A percentile compares a stretch with the other conserved stretches of the same genome.
Conservation (phyloP, 768 basidiomycete species). For the Mycena crocata region DNA sequence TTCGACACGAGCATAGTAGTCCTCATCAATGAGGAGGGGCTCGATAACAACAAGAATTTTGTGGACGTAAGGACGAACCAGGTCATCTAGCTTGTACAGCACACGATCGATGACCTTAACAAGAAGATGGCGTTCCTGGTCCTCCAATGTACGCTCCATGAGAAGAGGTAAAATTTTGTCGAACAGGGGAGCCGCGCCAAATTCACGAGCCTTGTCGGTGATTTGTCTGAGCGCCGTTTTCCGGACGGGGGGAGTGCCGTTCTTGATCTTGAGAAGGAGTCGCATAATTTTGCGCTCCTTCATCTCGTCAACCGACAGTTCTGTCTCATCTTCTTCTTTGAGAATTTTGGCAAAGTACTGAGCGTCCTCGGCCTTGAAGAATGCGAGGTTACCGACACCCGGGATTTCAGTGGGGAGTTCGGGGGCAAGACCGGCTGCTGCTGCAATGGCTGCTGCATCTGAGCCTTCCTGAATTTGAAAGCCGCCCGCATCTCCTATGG, state of each 20-base stretch:
- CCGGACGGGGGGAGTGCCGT: slow-evolving; percentile 97
- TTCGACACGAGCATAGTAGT: slow-evolving; percentile 96
- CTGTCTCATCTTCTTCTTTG: slow-evolving; percentile 95
- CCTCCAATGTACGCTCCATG: slow-evolving; percentile 98
- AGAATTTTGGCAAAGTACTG: slow-evolving; percentile 97
- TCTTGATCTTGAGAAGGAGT: slow-evolving; percentile 97
- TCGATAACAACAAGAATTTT: slow-evolving; percentile 99
- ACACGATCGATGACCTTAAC: slow-evolving; percentile 99
- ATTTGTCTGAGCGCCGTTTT: slow-evolving; percentile 98
- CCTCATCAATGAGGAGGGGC: slow-evolving; percentile 97
- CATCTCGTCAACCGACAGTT: slow-evolving; percentile 95
- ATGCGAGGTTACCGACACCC: slow-evolving; percentile 95
- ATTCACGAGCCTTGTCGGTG: slow-evolving; percentile 98
- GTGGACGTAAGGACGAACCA: slow-evolving; percentile 98
- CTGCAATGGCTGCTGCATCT: slow-evolving; percentile 87
- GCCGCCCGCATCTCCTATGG: slow-evolving; percentile 74
- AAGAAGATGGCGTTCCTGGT: slow-evolving; percentile 96
- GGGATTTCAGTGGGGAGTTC: slow-evolving; percentile 98
- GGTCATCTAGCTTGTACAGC: slow-evolving; percentile 97
- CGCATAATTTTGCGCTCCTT: slow-evolving; percentile 99
- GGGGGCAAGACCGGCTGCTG: slow-evolving; percentile 91
- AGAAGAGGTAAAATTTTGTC: slow-evolving; percentile 98
- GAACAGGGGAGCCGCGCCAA: slow-evolving; percentile 97
- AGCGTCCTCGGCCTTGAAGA: slow-evolving; percentile 98
- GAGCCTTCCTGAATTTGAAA: slow-evolving; percentile 98